Conservation (phyloP, 345 rosid genomes). For the Gossypium longicalyx region DNA sequence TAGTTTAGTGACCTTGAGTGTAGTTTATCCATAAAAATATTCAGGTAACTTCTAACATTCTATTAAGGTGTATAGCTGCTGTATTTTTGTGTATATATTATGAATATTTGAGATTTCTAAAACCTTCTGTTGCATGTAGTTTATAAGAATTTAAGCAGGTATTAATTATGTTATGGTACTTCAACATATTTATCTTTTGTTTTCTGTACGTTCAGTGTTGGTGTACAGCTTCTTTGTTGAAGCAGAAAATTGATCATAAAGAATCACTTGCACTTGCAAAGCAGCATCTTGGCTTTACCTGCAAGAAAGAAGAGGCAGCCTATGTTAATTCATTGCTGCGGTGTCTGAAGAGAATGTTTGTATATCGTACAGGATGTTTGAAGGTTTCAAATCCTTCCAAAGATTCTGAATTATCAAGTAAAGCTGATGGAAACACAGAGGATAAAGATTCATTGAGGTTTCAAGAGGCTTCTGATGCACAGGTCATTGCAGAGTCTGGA, state of each 20-base stretch:
- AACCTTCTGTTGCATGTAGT: not conserved
- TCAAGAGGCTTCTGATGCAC: slow-evolving; percentile 31
- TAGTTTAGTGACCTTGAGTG: too few relatives aligned
- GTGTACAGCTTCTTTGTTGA: slow-evolving; percentile 69
- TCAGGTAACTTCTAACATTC: not conserved
- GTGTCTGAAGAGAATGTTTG: slow-evolving; percentile 57
- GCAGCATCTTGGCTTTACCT: slow-evolving; percentile 51
- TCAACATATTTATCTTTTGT: not conserved
- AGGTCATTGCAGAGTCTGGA: slow-evolving; percentile 27
- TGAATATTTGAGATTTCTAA: not conserved
- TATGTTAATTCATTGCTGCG: slow-evolving; percentile 48
- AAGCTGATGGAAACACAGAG: slow-evolving; percentile 24
- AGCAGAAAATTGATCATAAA: slow-evolving; percentile 54
- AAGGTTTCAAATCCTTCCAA: slow-evolving; percentile 24
- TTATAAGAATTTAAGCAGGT: not conserved
- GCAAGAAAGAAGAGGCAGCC: slow-evolving; percentile 64
- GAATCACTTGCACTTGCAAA: slow-evolving; percentile 67
- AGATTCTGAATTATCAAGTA: slow-evolving; percentile 23
- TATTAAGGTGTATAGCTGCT: not conserved
- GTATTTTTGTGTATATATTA: not conserved
- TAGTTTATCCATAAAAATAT: not conserved
- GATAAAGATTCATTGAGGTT: slow-evolving; percentile 21
- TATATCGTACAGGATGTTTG: slow-evolving; percentile 28
- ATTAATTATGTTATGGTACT: not conserved
- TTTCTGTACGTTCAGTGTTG: slow-evolving; percentile 57